Evolutionary conservation across 2,329 filamentous ascomycete species (phyloP).

Genomic region (Ophiostoma fasciatum): DNA sequence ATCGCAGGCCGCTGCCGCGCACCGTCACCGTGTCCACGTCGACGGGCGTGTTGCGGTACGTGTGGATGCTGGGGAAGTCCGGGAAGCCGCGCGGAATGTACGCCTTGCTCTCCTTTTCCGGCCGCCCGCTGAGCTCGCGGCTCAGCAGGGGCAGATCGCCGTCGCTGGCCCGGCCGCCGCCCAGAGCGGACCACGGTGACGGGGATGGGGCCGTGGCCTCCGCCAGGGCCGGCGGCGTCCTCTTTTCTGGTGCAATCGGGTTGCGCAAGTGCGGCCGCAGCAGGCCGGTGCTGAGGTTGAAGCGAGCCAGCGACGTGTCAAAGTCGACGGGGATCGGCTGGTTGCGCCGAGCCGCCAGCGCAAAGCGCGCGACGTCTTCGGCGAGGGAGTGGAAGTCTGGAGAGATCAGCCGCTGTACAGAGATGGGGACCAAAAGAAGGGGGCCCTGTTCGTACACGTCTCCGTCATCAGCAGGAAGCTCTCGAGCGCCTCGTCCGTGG

Average conservation of each 20-base stretch:
- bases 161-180: background rate
- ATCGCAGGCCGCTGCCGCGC: constrained; percentile 13
- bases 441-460: constrained; percentile 44
- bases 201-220: too few relatives aligned
- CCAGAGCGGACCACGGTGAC: too few relatives aligned
- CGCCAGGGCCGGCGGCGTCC: constrained; percentile 16
- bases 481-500: constrained; percentile 42
- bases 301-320: constrained; percentile 33
- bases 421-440: constrained; percentile 1
- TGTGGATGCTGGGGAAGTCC: constrained; percentile 48
- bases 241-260: too few relatives aligned
- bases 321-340: constrained; percentile 43
- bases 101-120: constrained; percentile 37
- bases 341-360: constrained; percentile 34
- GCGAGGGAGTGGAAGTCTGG: constrained; percentile 35
- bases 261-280: constrained; percentile 42
- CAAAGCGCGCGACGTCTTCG: constrained; percentile 30
- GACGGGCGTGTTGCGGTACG: constrained; percentile 44
- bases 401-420: constrained; percentile 12
- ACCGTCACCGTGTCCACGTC: constrained; percentile 21
- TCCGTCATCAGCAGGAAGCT: constrained; percentile 41
- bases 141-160: constrained; percentile 30
- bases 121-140: constrained; percentile 40
- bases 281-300: constrained; percentile 35
- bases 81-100: constrained; percentile 47